Evolutionary conservation across 495 filamentous ascomycete species (phyloP).

Genomic region (Clavariopsis aquatica): DNA sequence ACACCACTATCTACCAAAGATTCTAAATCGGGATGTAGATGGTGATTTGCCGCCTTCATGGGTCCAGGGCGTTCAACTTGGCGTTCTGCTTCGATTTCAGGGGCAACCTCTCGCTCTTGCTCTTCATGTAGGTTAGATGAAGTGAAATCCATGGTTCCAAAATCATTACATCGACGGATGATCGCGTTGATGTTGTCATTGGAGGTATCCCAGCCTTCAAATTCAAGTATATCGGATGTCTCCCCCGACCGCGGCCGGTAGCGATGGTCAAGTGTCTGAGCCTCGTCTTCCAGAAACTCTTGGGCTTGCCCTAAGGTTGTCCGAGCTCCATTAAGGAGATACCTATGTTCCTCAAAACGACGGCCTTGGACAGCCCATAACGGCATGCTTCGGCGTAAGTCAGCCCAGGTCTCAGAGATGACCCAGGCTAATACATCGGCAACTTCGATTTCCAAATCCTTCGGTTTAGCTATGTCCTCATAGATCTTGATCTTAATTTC

Average conservation of each 20-base stretch:
- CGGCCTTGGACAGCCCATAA: conserved; percentile 64
- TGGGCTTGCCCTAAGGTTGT: conserved; percentile 43
- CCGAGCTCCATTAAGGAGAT: neutral
- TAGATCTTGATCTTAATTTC: conserved; percentile 51
- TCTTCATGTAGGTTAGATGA: conserved; percentile 61
- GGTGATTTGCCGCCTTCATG: conserved; percentile 46
- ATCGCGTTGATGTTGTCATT: conserved; percentile 43
- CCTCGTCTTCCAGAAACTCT: conserved; percentile 53
- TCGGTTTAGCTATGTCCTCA: neutral
- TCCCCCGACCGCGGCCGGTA: conserved; percentile 38
- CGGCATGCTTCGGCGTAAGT: conserved; percentile 52
- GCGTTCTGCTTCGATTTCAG: conserved; percentile 62
- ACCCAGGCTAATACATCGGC: conserved; percentile 61
- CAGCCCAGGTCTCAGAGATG: conserved; percentile 58
- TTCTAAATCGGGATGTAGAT: conserved; percentile 51
- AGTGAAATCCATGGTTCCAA: conserved; percentile 44
- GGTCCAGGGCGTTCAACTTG: conserved; percentile 54
- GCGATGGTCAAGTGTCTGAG: conserved; percentile 50
- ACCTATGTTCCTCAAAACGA: conserved; percentile 41
- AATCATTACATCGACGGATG: conserved; percentile 48
- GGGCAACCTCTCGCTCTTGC: conserved; percentile 68
- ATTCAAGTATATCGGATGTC: neutral
- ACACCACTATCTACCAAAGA: conserved; percentile 45
- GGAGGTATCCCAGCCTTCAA: conserved; percentile 1
- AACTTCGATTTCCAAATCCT: conserved; percentile 43